Percentiles rank a stretch among this genome's conserved stretches.
phyloP scores from a whole-genome alignment of 768 basidiomycete species.

The Rhodotorula toruloides region DNA sequence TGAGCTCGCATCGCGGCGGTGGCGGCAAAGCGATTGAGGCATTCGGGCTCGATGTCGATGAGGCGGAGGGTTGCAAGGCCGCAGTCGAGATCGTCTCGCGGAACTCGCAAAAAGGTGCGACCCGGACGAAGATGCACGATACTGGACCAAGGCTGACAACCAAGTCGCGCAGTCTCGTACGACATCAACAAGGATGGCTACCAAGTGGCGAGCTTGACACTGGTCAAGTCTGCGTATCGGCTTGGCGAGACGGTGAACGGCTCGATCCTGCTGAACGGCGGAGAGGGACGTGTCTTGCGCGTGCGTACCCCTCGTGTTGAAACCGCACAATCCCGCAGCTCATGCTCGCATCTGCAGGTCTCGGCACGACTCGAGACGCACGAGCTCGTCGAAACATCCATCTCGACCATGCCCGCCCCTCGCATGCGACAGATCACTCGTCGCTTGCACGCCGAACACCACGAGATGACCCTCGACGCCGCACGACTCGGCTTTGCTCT shows the following conservation, averaged over 20 bases:
- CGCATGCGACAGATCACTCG: constrained; percentile 50
- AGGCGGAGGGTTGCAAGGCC: constrained; percentile 54
- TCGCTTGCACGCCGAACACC: constrained; percentile 80
- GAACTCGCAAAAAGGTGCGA: constrained; percentile 77
- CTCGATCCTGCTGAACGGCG: constrained; percentile 77
- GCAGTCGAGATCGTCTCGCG: constrained; percentile 86
- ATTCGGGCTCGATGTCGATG: constrained; percentile 30
- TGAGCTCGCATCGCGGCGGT: constrained; percentile 16
- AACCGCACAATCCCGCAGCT: not conserved
- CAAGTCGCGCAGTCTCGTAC: constrained; percentile 63
- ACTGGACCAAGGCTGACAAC: not conserved
- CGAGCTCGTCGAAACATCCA: constrained; percentile 64
- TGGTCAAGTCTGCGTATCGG: constrained; percentile 83
- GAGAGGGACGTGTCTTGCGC: constrained; percentile 71
- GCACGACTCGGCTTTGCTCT: constrained; percentile 77
- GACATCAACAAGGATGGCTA: constrained; percentile 92
- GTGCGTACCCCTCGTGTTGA: constrained; percentile 50
- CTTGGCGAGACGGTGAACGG: constrained; percentile 89
- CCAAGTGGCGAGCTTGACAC: constrained; percentile 81
- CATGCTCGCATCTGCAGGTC: constrained; percentile 53
- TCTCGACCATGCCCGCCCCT: constrained; percentile 51
- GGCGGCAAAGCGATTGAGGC: not conserved
- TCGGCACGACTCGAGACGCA: constrained; percentile 85
- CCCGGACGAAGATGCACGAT: not conserved
- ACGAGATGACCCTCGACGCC: constrained; percentile 69